Evolutionary conservation across 768 basidiomycete species (phyloP), one percentile per base, ranked within the genome.

Genomic region (Clavaria fumosa): DNA sequence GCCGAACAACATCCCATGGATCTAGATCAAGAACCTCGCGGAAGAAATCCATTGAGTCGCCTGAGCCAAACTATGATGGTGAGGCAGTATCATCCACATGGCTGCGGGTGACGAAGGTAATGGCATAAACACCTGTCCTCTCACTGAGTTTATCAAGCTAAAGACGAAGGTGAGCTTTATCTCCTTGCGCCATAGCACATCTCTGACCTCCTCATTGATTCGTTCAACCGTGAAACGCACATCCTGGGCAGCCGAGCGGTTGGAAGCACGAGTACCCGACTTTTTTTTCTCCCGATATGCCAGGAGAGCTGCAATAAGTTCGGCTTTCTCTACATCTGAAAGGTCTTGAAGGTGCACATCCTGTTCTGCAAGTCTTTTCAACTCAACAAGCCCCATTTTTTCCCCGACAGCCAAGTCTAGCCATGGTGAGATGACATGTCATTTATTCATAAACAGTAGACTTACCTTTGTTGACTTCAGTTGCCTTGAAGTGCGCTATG

Each of bases 31-130:
- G 31, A 9, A 14, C n/a, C 11, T 39, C 31, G 5, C 7, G 7
- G 31, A 39, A 10, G 31, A 39, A 39, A 34, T 39, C 37, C 4
- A 30, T 17, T 5, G 26, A 38, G 23, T 38, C 4, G 14, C 37
- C 24, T 18, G 14, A 15, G 12, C 14, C 37, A 6, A 21, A 31
- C 24, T 2, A 31, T 9, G 7, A 10, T 3, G 37, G 37, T n/a
- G 19, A 3, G 7, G 20, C 19, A 12, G 21, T 21, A 15, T 39
- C 31, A 23, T 39, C 19, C 11, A 39, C 22, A 23, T 39, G 38
- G 15, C 38, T 31, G 18, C 19, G 18, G 11, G 38, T 34, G 31
- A 39, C 9, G 20, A 38, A 31, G 9, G 19, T 9, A 15, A 38
- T n/a, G n/a, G 37, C 27, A 19, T 38, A 38, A 9, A 18, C 31